Percentiles rank a stretch among this genome's conserved stretches.
Evolutionary conservation across 805 yeast species (phyloP).

Genomic region (Yamadazyma sp.): DNA sequence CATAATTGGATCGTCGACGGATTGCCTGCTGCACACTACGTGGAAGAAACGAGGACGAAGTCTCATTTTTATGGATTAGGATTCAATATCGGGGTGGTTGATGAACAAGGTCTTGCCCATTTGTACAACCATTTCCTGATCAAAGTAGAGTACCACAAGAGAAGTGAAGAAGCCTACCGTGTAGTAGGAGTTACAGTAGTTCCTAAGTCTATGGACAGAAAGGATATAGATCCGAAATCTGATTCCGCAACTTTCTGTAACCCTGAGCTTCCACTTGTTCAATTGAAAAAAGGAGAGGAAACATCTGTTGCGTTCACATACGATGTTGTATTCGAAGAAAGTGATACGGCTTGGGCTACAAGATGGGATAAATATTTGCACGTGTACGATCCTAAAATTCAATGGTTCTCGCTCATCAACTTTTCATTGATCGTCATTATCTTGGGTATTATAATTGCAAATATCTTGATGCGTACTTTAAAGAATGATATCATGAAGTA

Average conservation of each 20-base stretch:
- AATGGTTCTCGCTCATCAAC: slow-evolving; percentile 91
- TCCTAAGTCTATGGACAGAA: slow-evolving; percentile 58
- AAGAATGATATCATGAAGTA: slow-evolving; percentile 84
- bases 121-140: slow-evolving; percentile 82
- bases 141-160: slow-evolving; percentile 76
- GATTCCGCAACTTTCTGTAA: slow-evolving; percentile 30
- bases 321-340: slow-evolving; percentile 69
- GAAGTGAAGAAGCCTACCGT: slow-evolving; percentile 66
- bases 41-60: slow-evolving; percentile 57
- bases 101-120: slow-evolving; percentile 54
- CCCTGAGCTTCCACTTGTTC: slow-evolving; percentile 40
- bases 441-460: slow-evolving; percentile 74
- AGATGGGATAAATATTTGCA: slow-evolving; percentile 97
- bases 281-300: slow-evolving; percentile 48
- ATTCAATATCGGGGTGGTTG: slow-evolving; percentile 73
- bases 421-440: slow-evolving; percentile 79
- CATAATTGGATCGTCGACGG: slow-evolving; percentile 96
- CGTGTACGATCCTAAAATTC: slow-evolving; percentile 88
- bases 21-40: slow-evolving; percentile 78
- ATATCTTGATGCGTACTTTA: slow-evolving; percentile 74
- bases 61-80: slow-evolving; percentile 74
- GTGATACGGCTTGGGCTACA: slow-evolving; percentile 90
- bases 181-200: slow-evolving; percentile 87
- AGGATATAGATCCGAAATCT: slow-evolving; percentile 21
- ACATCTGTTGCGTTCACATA: slow-evolving; percentile 78